Conservation (phyloP, 371 early-diverging fungal genomes). For the Paramicrosporidium saccamoebae region DNA sequence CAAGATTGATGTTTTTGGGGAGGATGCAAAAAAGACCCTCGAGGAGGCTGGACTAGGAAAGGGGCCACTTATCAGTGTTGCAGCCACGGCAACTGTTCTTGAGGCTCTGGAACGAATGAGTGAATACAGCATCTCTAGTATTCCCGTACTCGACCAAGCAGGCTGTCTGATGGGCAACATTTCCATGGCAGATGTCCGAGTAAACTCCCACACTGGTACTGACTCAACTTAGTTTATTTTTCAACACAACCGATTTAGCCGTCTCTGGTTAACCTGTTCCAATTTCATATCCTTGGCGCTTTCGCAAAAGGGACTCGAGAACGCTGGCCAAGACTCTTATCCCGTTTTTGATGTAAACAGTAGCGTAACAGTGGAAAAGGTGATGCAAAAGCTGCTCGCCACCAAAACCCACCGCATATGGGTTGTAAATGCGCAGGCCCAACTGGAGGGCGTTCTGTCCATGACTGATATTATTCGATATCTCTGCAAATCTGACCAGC, state of each 20-base stretch:
- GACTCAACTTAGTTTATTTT: constrained; percentile 1
- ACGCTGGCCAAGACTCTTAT: constrained; percentile 16
- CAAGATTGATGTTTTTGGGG: constrained; percentile 9
- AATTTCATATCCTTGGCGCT: constrained; percentile 10
- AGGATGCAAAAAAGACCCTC: constrained; percentile 9
- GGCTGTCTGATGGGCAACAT: constrained; percentile 24
- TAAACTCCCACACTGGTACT: constrained; percentile 1
- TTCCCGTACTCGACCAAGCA: constrained; percentile 16
- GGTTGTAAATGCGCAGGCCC: constrained; percentile 15
- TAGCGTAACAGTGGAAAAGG: constrained; percentile 21
- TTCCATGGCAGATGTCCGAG: constrained; percentile 26
- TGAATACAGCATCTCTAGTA: constrained; percentile 15
- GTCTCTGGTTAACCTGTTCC: constrained; percentile 10
- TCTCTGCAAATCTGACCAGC: too few species aligned
- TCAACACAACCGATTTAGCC: constrained; percentile 1
- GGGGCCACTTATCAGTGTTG: constrained; percentile 14
- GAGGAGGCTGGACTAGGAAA: constrained; percentile 13
- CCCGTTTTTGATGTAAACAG: constrained; percentile 39
- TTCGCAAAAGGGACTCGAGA: constrained; percentile 12
- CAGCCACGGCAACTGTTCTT: constrained; percentile 9
- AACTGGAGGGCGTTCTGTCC: constrained; percentile 22
- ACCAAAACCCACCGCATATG: constrained; percentile 48
- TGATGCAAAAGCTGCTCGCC: constrained; percentile 33
- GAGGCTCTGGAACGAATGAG: constrained; percentile 5
- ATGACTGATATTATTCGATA: constrained; percentile 33